Percentiles rank a stretch among this genome's conserved stretches.
Evolutionary conservation across 352 stramenopile genomes (phyloP).

Genomic region (Globisporangium parvum): DNA sequence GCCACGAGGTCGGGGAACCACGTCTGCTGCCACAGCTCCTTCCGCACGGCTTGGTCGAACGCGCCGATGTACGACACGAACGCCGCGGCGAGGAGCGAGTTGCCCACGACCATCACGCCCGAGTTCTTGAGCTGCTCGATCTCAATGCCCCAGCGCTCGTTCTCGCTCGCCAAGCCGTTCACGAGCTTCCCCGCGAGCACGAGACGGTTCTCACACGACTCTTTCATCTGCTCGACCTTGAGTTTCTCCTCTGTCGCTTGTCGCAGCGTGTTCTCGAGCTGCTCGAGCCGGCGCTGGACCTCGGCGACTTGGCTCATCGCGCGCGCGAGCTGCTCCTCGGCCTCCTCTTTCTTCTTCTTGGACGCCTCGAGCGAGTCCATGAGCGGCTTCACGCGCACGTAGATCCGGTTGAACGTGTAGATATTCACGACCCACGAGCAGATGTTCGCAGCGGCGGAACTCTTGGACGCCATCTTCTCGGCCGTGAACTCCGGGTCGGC

Average conservation of each 20-base stretch:
- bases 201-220: slow-evolving; percentile 90
- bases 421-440: slow-evolving; percentile 98
- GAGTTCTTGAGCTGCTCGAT: slow-evolving; percentile 95
- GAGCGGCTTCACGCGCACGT: slow-evolving; percentile 97
- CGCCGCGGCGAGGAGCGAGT: slow-evolving; percentile 94
- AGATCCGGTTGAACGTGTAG: slow-evolving; percentile 98
- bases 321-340: slow-evolving; percentile 87
- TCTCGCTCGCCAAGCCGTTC: slow-evolving; percentile 94
- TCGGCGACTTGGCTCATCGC: slow-evolving; percentile 92
- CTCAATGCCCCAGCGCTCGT: slow-evolving; percentile 95
- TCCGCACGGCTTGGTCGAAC: slow-evolving; percentile 92
- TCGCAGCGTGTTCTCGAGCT: slow-evolving; percentile 91
- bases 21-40: slow-evolving; percentile 71
- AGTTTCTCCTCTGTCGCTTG: slow-evolving; percentile 95
- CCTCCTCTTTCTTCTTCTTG: slow-evolving; percentile 90
- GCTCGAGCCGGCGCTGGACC: slow-evolving; percentile 89
- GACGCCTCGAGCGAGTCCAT: slow-evolving; percentile 96
- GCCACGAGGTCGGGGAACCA: slow-evolving; percentile 88
- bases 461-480: slow-evolving; percentile 97
- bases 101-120: slow-evolving; percentile 93
- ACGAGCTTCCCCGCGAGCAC: slow-evolving; percentile 93
- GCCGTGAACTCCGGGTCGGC: slow-evolving; percentile 92
- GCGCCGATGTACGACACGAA: slow-evolving; percentile 98
- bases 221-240: slow-evolving; percentile 94
- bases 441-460: slow-evolving; percentile 94